Base-by-base conservation (phyloP, 345 rosid species). In the Populus alba region DNA sequence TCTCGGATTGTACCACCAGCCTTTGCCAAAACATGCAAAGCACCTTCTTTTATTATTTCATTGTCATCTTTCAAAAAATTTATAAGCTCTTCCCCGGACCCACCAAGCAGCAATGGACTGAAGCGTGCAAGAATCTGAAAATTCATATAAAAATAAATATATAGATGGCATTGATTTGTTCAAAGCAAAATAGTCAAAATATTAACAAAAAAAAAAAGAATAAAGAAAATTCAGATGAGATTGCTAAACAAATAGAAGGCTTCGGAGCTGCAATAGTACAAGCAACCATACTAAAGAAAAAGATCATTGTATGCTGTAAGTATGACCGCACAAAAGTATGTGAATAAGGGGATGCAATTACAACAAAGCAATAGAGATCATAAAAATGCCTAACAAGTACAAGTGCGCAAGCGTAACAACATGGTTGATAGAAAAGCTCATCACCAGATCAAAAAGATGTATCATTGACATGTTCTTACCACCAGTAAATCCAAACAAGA, bases 1-100 rank as follows among this genome's bases (percentile, higher is more conserved):
- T 96, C 99, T 75, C 98, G 90, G 70, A 96, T 88, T 25, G 93
- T 91, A 76, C 97, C 97, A 82, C 99, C 99, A 80, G 98, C 98
- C 84, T 88, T 96, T 4, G 99, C 97, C 86, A 96, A 90, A 82
- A 94, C 86, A 86, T 96, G 93, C 83, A 96, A 86, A 74, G 89
- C 88, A 78, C 99, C 98, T 87, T 92, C 99, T 81, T 89, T 96
- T 70, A 92, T 85, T 74, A 87, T 86, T 83, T 92, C 98, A 84
- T 88, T 89, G 63, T 94, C 97, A 85, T 94, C 95, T 88, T 92
- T 91, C 70, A 96, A 89, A 81, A 89, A 89, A 83, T 79, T 83
- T 25, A 96, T 80, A 80, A 96, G 81, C 78, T 96, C 93, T 88
- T 90, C 97, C 87, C 90, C 99, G 68, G 86, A 80, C 75, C 98